Evolutionary conservation across 78 protist species (phyloP).

Genomic region (Dictyostelium capitatum): DNA sequence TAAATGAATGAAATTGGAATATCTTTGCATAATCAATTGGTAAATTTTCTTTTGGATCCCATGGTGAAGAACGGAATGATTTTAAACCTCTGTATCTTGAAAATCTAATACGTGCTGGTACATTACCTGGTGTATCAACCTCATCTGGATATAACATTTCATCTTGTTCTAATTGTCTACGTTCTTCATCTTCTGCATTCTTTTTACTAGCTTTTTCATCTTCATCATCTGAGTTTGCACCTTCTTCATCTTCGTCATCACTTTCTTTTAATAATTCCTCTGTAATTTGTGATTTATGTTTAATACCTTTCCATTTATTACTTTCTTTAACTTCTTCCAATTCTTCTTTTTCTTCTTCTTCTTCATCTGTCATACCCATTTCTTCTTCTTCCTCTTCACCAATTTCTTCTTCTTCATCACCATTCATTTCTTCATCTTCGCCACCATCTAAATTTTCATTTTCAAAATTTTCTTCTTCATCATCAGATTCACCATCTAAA

Average conservation of each 20-base stretch:
- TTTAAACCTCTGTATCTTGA: slow-evolving; percentile 92
- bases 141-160: slow-evolving; percentile 93
- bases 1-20: slow-evolving; percentile 92
- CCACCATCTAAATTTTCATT: slow-evolving; percentile 26
- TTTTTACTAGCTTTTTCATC: slow-evolving; percentile 24
- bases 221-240: not conserved
- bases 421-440: not conserved
- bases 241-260: slow-evolving; percentile 20
- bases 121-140: slow-evolving; percentile 92
- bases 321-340: slow-evolving; percentile 43
- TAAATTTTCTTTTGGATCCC: slow-evolving; percentile 97
- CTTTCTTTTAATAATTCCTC: slow-evolving; percentile 28
- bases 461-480: slow-evolving; percentile 70
- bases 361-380: slow-evolving; percentile 23
- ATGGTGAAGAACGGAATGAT: slow-evolving; percentile 90
- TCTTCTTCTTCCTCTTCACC: slow-evolving; percentile 16
- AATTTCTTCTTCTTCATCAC: not conserved
- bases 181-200: slow-evolving; percentile 12
- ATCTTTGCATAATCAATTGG: slow-evolving; percentile 97
- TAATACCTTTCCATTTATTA: slow-evolving; percentile 64
- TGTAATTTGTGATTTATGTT: slow-evolving; percentile 47
- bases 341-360: slow-evolving; percentile 9
- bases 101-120: slow-evolving; percentile 93
- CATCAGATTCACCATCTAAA: slow-evolving; percentile 83
- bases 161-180: slow-evolving; percentile 22